Base-by-base conservation (phyloP, 495 filamentous ascomycete genomes). In the Friedmanniomyces simplex region DNA sequence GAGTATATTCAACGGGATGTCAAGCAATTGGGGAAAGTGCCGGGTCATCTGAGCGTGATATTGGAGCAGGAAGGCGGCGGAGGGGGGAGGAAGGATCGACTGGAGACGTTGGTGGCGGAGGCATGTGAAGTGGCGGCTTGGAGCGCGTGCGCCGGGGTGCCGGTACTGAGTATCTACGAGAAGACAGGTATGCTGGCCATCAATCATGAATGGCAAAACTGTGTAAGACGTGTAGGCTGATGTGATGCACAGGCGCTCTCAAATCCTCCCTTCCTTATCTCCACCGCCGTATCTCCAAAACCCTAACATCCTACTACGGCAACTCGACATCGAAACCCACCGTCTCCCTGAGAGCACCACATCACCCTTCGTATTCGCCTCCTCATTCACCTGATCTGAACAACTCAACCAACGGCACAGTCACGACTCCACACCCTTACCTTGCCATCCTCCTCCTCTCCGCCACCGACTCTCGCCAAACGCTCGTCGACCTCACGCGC, bases 401-500 rank as follows among this genome's bases (percentile, higher is more conserved):
- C 28, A 52, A 57, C 32, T 46, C 48, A 34, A 24, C 41, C 1
- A 10, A 41, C 16, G 59, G 20, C 25, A 2, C 11, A 8, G 11
- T 21, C 28, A 18, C 16, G 30, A 50, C 4, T 3, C 28, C 28
- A 10, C 28, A 51, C 12, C 67, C 66, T n/a, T 79, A 85, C 52
- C 70, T 98, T 4, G 83, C 82, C 6, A 72, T 96, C n/a, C 76
- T 96, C n/a, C 82, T 98, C 28, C 76, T 98, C 41, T 91, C 88
- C 30, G 80, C 85, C 22, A 85, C 89, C 37, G 93, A 97, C 66
- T 91, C 91, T 32, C 84, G 90, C 37, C 87, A 94, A 65, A 95
- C 91, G 11, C 77, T 98, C 54, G 90, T 96, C 11, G 93, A 97
- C 70, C 79, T 98, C 25, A 97, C 94, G 43, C 94, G 91, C 66